Conservation (phyloP, 805 yeast species). For the Zygoascus flipseniorum region DNA sequence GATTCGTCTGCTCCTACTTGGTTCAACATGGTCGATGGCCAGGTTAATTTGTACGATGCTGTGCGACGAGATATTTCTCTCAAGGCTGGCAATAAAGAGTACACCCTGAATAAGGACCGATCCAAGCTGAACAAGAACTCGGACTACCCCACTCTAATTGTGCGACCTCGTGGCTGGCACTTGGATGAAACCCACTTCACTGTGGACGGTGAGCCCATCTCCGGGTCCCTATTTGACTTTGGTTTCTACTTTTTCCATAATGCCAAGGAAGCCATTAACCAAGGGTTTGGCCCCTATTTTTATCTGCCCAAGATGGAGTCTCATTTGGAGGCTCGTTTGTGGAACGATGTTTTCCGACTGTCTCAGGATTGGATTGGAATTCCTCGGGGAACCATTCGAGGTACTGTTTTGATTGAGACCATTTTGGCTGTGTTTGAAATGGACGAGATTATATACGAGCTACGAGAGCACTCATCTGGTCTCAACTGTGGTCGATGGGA, state of each 20-base stretch:
- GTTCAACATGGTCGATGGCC: constrained; percentile 59
- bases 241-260: constrained; percentile 64
- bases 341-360: constrained; percentile 63
- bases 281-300: constrained; percentile 63
- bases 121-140: constrained; percentile 23
- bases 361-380: constrained; percentile 57
- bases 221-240: constrained; percentile 62
- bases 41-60: constrained; percentile 61
- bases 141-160: constrained; percentile 45
- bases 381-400: constrained; percentile 63
- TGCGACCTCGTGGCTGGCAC: constrained; percentile 66
- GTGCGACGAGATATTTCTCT: constrained; percentile 47
- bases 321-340: constrained; percentile 63
- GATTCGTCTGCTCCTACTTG: constrained; percentile 68
- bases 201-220: constrained; percentile 60
- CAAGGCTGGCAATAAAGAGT: constrained; percentile 31
- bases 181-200: constrained; percentile 55
- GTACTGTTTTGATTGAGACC: constrained; percentile 64
- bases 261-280: constrained; percentile 47
- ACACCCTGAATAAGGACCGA: constrained; percentile 46
- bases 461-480: constrained; percentile 63
- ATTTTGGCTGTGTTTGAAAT: constrained; percentile 67
- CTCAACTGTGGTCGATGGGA: constrained; percentile 76
- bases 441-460: constrained; percentile 71
- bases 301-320: constrained; percentile 73